Base-by-base conservation (phyloP, 805 yeast genomes). In the Sungouiozyma intestinalis region DNA sequence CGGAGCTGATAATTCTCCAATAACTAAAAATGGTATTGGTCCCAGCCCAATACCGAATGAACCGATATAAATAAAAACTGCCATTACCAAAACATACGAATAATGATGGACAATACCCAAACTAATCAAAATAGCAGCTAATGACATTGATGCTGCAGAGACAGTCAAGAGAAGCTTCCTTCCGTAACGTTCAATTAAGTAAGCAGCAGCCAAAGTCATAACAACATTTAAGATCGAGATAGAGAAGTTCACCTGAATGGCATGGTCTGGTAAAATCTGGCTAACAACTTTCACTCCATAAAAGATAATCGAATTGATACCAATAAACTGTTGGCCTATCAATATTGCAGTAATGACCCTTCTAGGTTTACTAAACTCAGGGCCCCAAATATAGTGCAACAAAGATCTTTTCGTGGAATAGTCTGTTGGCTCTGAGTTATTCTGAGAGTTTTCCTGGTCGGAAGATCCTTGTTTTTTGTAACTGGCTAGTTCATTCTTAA, bases 31-130 rank as follows among this genome's bases (percentile, higher is more conserved):
- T 35, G 98, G 98, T 42, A 92, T 87, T 5, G 98, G 98, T 0
- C 98, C 98, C 47, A 87, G 60, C 0, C 98, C 98, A 29, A 83
- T 66, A 0, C 97, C 97, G 67, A 90, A 92, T 20, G 86, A 74
- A 1, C 82, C 77, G 39, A 90, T 87, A 57, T 86, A 88, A 1
- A 72, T 55, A 41, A 85, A 74, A 0, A 87, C 80, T 9, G 87
- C 78, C 1, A 72, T 39, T 1, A 82, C 77, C 1, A 88, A 71
- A 13, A 80, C 46, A 0, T 63, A 27, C 0, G 83, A 67, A 39
- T 64, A 64, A 2, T 67, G 59, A 15, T 58, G 47, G 16, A 75
- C 54, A 33, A 90, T 81, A 2, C 94, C 90, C 17, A 74, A 35
- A 1, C 85, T 80, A 57, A 90, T 74, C 3, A 78, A 49, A 0